Conservation (phyloP, 2,329 filamentous ascomycete species). For the Neodidymelliopsis sp. region DNA sequence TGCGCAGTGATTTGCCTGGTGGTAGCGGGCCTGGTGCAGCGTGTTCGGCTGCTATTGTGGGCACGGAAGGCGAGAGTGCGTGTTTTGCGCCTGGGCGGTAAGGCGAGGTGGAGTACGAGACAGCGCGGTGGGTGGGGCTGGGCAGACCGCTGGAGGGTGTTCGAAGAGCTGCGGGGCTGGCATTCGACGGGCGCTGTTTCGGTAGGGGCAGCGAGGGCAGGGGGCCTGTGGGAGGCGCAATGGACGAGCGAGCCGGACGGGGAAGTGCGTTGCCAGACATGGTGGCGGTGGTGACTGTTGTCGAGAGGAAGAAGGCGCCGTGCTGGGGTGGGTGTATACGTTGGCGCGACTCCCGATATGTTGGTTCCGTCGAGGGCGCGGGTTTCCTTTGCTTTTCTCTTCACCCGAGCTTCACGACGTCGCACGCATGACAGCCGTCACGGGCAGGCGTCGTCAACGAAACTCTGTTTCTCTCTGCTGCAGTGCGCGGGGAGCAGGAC, state of each 20-base stretch:
- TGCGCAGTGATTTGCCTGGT: constrained; percentile 74
- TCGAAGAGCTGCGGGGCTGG: constrained; percentile 36
- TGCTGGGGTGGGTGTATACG: not conserved
- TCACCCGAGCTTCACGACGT: constrained; percentile 10
- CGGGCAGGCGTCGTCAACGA: constrained; percentile 9
- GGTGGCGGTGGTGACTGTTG: constrained; percentile 14
- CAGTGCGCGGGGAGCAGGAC: not conserved
- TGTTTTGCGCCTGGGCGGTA: constrained; percentile 37
- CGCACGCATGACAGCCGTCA: constrained; percentile 13
- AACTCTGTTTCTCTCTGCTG: not conserved
- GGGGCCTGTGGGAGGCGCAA: constrained; percentile 74
- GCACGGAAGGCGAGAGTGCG: constrained; percentile 53
- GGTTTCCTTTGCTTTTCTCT: constrained; percentile 8
- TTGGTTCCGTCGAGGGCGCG: not conserved
- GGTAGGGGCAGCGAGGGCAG: constrained; percentile 76
- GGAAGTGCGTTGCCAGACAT: constrained; percentile 68
- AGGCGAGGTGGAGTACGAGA: constrained; percentile 45
- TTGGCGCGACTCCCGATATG: not conserved
- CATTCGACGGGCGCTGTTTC: constrained; percentile 70
- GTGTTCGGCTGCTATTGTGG: constrained; percentile 53
- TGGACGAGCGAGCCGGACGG: constrained; percentile 65
- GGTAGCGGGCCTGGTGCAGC: constrained; percentile 46
- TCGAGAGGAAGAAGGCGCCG: not conserved
- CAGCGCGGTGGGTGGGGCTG: constrained; percentile 36
- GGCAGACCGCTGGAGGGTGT: constrained; percentile 39